Percentiles rank a stretch among this genome's conserved stretches.
phyloP scores from a whole-genome alignment of 768 basidiomycete genomes.

The Hypsizygus marmoreus region DNA sequence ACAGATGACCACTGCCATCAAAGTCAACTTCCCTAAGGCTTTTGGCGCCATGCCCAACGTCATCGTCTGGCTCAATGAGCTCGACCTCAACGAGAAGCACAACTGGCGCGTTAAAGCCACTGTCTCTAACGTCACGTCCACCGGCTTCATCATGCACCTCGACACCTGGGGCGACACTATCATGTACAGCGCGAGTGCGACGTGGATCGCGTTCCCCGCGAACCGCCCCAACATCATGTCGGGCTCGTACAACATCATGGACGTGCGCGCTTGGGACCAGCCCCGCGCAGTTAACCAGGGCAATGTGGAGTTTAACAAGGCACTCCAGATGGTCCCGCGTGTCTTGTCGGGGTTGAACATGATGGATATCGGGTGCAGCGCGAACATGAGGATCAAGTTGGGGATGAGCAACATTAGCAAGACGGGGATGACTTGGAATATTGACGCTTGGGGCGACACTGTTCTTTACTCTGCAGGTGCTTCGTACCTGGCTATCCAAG shows the following conservation, averaged over 20 bases:
- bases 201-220: conserved; percentile 3
- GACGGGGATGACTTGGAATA: conserved; percentile 3
- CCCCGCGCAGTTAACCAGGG: background rate
- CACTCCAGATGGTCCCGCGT: background rate
- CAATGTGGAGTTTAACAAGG: background rate
- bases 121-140: background rate
- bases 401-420: background rate
- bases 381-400: background rate
- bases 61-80: too few species aligned
- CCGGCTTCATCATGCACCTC: conserved; percentile 2
- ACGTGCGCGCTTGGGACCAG: background rate
- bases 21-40: background rate
- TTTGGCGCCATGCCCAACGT: too few species aligned
- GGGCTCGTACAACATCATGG: background rate
- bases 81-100: too few species aligned
- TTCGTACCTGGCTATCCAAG: background rate
- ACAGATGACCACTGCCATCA: background rate
- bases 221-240: background rate
- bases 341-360: conserved; percentile 4
- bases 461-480: background rate
- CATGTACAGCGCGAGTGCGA: background rate
- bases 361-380: background rate
- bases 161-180: conserved; percentile 4
- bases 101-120: too few species aligned
- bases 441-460: background rate